Evolutionary conservation across 768 basidiomycete species (phyloP), one percentile per base, ranked within the genome.

Genomic region (Serendipita sp.): DNA sequence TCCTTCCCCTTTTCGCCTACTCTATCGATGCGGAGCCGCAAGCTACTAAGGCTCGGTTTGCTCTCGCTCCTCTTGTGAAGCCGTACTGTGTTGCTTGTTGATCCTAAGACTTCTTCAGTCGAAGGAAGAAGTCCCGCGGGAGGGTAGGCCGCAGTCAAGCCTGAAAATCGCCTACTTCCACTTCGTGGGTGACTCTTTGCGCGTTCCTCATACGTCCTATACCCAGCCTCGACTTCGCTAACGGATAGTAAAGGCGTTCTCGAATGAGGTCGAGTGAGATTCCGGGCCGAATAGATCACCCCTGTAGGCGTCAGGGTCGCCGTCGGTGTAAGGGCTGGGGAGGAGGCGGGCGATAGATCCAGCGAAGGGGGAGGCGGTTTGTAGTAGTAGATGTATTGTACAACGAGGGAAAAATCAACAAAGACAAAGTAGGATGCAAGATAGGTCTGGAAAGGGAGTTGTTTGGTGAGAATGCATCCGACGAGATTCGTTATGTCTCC

Each of bases 371-470:
- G 62, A 66, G 53, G 3, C 17, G 53, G 43, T 76, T 73, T 51
- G 41, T 66, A 61, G 68, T 92, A 95, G 74, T 95, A 88, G 69
- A 84, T 75, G 74, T 85, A 98, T 71, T 99, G 95, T 5, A 69
- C 71, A 45, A 94, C 75, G 26, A 98, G 78, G 31, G 78, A 75
- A 56, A 82, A 74, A 72, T 99, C 96, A 60, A 98, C 80, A 62
- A 80, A 74, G 69, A 88, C 86, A 70, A 97, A 99, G 72, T 99
- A 99, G 0, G 79, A 78, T 2, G 96, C 95, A 48, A 99, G 88
- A 71, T 83, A 90, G 43, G 83, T 95, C 90, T 96, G 95, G 72
- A 99, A 98, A 7, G 92, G 91, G 16, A 96, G 79, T 70, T 98
- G 96, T 68, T 86, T 81, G 2, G 96, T 98, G 62, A 99, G 76